Evolutionary conservation across 1,284 basidiomycete species (phyloP).

Genomic region (Papiliotrema fonsecae): DNA sequence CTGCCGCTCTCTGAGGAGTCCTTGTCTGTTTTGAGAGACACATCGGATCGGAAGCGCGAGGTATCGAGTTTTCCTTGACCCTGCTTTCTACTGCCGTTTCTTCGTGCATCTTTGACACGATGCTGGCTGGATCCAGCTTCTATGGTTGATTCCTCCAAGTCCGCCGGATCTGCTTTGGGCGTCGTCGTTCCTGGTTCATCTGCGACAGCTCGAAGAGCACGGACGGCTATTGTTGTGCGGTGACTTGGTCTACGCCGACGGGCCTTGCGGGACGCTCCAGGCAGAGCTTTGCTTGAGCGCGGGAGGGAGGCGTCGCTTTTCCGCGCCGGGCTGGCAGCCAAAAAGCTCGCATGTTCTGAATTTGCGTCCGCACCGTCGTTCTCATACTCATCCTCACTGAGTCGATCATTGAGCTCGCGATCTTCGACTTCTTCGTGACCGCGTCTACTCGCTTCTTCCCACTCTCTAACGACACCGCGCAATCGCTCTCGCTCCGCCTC

Average conservation of each 20-base stretch:
- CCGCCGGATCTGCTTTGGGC: slow-evolving; percentile 14
- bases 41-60: no score
- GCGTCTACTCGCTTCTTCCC: slow-evolving; percentile 59
- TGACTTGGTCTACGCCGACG: slow-evolving; percentile 34
- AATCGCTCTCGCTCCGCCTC: slow-evolving; percentile 71
- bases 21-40: slow-evolving; percentile 20
- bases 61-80: no score
- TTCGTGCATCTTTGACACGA: no score
- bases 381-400: slow-evolving; percentile 35
- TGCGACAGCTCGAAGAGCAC: slow-evolving; percentile 29
- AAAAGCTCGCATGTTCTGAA: slow-evolving; percentile 9
- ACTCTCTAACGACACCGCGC: slow-evolving; percentile 68
- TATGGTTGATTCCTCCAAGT: not conserved
- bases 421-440: slow-evolving; percentile 51
- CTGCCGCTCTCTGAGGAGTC: slow-evolving; percentile 34
- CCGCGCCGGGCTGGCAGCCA: slow-evolving; percentile 4
- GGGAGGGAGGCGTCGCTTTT: not conserved
- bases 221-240: slow-evolving; percentile 29
- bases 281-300: not conserved
- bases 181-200: slow-evolving; percentile 20
- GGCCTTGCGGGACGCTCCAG: slow-evolving; percentile 14
- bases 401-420: slow-evolving; percentile 41
- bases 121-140: no score
- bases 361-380: slow-evolving; percentile 34
- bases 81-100: no score